These are phyloP conservation scores for Linum usitatissimum DNA, from an alignment of 345 rosid species.

Conservation along the genomic window DNA sequence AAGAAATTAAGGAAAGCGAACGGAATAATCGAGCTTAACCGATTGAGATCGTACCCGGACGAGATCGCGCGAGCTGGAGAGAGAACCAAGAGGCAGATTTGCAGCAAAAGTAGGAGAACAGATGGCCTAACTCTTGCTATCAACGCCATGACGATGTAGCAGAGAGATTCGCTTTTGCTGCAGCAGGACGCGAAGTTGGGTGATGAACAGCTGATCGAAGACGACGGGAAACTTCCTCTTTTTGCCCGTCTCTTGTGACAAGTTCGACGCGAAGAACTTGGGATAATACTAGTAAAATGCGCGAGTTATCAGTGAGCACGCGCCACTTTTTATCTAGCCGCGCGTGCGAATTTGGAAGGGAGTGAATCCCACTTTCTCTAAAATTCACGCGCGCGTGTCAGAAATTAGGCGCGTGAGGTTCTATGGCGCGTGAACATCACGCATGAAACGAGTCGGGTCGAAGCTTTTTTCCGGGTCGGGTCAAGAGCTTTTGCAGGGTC, in stretches of 20 bases:
- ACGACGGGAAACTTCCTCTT: not conserved
- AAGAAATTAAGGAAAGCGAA: not conserved
- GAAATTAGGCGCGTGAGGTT: too few relatives aligned
- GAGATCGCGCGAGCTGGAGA: conserved; percentile 33
- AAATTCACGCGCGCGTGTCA: too few relatives aligned
- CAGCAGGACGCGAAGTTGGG: not conserved
- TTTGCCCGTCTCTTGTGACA: not conserved
- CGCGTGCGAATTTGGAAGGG: too few relatives aligned
- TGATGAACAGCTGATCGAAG: not conserved
- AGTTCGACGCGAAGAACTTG: not conserved
- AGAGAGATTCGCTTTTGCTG: not conserved
- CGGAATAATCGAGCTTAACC: not conserved
- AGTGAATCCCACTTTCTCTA: too few relatives aligned
- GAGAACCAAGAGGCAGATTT: conserved; percentile 22
- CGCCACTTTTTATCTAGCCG: too few relatives aligned
- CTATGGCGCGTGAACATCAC: too few relatives aligned
- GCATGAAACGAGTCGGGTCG: too few relatives aligned
- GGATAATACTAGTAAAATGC: too few relatives aligned
- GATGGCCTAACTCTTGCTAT: conserved; percentile 30
- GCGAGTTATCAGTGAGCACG: too few relatives aligned
- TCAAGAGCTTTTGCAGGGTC: too few relatives aligned
- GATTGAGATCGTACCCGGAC: conserved; percentile 26
- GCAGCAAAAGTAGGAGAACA: conserved; percentile 18
- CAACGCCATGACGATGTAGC: conserved; percentile 26
- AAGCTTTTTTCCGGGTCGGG: too few relatives aligned